phyloP scores from a whole-genome alignment of 495 filamentous ascomycete genomes.

The Xylaria bambusicola region DNA sequence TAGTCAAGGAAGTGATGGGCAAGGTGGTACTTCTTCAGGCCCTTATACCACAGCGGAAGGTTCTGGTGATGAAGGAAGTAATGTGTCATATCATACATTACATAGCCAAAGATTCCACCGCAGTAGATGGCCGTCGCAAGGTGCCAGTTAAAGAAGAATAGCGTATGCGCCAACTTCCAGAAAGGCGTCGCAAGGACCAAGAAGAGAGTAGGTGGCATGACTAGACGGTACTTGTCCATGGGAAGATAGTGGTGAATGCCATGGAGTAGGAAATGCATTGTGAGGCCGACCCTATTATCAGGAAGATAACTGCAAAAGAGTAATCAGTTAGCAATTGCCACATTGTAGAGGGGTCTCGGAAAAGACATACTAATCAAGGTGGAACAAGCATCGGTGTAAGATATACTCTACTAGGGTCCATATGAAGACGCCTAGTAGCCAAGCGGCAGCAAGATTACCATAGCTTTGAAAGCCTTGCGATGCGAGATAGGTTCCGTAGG shows the following conservation, averaged over 20 bases:
- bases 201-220: constrained; percentile 96
- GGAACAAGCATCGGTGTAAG: constrained; percentile 91
- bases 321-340: constrained; percentile 20
- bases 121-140: constrained; percentile 75
- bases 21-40: constrained; percentile 95
- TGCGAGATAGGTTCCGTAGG: constrained; percentile 72
- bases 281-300: constrained; percentile 87
- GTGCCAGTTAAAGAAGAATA: constrained; percentile 87
- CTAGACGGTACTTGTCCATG: constrained; percentile 95
- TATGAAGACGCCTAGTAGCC: constrained; percentile 64
- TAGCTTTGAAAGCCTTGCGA: constrained; percentile 51
- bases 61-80: constrained; percentile 99
- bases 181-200: constrained; percentile 82
- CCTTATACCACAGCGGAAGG: constrained; percentile 81
- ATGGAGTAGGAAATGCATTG: constrained; percentile 90
- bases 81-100: constrained; percentile 96
- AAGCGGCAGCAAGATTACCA: constrained; percentile 54
- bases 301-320: constrained; percentile 69
- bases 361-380: constrained; percentile 77
- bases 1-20: constrained; percentile 96
- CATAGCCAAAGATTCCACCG: constrained; percentile 92
- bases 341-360: not conserved
- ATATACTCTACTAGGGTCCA: constrained; percentile 93
- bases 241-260: constrained; percentile 98
- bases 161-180: constrained; percentile 84